Conservation (phyloP, 805 yeast species). For the Wickerhamomyces strasburgensis region DNA sequence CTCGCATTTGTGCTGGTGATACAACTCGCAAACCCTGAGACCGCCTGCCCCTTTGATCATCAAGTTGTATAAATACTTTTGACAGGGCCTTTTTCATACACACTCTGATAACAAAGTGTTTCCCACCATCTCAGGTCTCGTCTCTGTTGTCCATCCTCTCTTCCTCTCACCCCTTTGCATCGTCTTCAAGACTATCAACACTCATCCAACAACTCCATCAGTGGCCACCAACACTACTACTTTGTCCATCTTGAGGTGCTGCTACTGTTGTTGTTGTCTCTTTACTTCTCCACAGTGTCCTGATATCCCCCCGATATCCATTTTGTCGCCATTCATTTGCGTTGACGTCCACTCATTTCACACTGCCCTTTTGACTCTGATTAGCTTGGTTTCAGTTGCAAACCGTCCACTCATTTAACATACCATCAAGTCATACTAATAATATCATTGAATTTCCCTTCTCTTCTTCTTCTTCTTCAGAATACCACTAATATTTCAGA, state of each 20-base stretch:
- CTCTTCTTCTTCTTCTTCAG: not conserved
- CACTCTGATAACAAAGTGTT: too few relatives aligned
- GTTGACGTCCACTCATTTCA: slow-evolving; percentile 28
- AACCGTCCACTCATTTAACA: slow-evolving; percentile 1
- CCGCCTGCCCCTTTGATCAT: not conserved
- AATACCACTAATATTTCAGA: too few relatives aligned
- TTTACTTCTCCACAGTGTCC: too few relatives aligned
- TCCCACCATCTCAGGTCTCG: too few relatives aligned
- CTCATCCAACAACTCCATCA: not conserved
- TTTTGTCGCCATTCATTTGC: slow-evolving; percentile 28
- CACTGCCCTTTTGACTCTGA: not conserved
- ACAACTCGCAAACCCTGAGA: too few relatives aligned
- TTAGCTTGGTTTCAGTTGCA: not conserved
- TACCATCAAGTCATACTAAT: slow-evolving; percentile 4
- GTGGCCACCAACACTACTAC: not conserved
- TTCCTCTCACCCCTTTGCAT: not conserved
- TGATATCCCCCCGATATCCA: too few relatives aligned
- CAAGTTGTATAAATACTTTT: not conserved
- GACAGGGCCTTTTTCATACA: not conserved
- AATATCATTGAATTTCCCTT: not conserved
- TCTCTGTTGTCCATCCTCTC: too few relatives aligned
- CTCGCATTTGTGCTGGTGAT: too few relatives aligned
- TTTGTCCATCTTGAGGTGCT: not conserved
- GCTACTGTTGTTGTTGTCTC: not conserved
- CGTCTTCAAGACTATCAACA: not conserved